These are phyloP conservation scores for Fraxinus excelsior DNA, from an alignment of 257 asterid species.

Conservation along the genomic window DNA sequence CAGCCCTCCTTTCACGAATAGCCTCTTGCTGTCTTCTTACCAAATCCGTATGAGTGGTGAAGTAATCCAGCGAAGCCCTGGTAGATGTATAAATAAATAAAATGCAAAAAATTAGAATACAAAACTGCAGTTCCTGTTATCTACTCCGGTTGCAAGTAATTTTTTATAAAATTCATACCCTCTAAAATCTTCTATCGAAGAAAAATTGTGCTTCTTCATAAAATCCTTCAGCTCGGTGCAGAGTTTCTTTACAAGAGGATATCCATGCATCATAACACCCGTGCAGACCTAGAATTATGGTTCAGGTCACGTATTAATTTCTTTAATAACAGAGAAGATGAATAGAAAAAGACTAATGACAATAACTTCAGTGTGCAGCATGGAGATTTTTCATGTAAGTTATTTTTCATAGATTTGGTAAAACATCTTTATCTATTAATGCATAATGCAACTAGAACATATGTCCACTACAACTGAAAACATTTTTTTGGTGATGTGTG, in stretches of 20 bases:
- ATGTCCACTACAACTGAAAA: not conserved
- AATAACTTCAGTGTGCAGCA: not conserved
- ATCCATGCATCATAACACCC: conserved; percentile 95
- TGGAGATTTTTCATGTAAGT: not conserved
- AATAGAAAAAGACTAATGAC: not conserved
- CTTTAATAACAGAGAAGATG: not conserved
- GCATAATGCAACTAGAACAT: not conserved
- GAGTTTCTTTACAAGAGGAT: conserved; percentile 73
- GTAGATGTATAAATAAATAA: not conserved
- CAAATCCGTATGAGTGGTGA: conserved; percentile 72
- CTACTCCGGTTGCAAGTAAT: not conserved
- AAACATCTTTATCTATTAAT: too few species aligned
- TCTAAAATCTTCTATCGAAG: conserved; percentile 74
- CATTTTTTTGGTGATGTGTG: not conserved
- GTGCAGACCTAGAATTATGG: conserved; percentile 70
- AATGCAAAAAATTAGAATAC: not conserved
- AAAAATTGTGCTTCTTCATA: conserved; percentile 75
- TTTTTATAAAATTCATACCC: conserved; percentile 46
- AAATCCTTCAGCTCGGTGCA: conserved; percentile 85
- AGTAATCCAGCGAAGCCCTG: conserved; percentile 72
- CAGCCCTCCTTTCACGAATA: conserved; percentile 63
- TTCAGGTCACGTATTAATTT: conserved; percentile 9
- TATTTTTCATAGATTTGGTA: not conserved
- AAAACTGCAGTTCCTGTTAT: not conserved
- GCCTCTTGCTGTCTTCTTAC: conserved; percentile 74